phyloP scores from a whole-genome alignment of 2,329 filamentous ascomycete species.

The Fusarium sp. region DNA sequence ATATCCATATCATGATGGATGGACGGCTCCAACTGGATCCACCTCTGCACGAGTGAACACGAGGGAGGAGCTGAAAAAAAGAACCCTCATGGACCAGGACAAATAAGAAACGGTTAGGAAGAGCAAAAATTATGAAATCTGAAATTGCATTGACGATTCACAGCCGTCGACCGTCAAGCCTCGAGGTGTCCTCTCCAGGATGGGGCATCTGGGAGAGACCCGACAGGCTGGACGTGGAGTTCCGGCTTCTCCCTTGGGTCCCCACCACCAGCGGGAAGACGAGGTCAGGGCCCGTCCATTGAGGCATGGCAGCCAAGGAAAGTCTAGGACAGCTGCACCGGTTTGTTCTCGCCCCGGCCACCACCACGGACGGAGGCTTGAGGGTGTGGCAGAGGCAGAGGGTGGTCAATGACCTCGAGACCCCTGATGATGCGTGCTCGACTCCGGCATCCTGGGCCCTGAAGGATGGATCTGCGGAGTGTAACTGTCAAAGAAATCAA shows the following conservation, averaged over 20 bases:
- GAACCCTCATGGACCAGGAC: slow-evolving; percentile 4
- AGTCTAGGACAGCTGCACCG: slow-evolving; percentile 39
- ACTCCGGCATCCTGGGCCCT: slow-evolving; percentile 10
- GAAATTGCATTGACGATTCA: slow-evolving; percentile 30
- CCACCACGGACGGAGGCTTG: slow-evolving; percentile 31
- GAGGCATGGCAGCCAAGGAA: slow-evolving; percentile 22
- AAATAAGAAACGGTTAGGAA: slow-evolving; percentile 3
- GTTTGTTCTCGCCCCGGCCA: slow-evolving; percentile 48
- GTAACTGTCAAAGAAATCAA: background rate
- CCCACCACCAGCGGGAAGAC: slow-evolving; percentile 31
- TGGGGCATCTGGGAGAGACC: slow-evolving; percentile 41
- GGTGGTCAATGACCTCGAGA: slow-evolving; percentile 30
- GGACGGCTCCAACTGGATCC: slow-evolving; percentile 13
- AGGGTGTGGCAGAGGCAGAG: slow-evolving; percentile 12
- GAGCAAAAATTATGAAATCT: slow-evolving; percentile 13
- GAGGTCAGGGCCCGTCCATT: slow-evolving; percentile 24
- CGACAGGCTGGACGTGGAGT: slow-evolving; percentile 45
- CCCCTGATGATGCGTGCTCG: slow-evolving; percentile 20
- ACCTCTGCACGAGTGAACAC: slow-evolving; percentile 2
- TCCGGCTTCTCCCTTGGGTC: slow-evolving; percentile 47
- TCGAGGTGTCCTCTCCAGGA: slow-evolving; percentile 19
- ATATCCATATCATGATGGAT: background rate
- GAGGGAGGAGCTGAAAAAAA: slow-evolving; percentile 16
- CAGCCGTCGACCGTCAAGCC: slow-evolving; percentile 16
- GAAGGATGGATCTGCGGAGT: slow-evolving; percentile 14